These are phyloP conservation scores for Boletus reticuloceps DNA, from an alignment of 768 basidiomycete genomes.

Conservation along the genomic window DNA sequence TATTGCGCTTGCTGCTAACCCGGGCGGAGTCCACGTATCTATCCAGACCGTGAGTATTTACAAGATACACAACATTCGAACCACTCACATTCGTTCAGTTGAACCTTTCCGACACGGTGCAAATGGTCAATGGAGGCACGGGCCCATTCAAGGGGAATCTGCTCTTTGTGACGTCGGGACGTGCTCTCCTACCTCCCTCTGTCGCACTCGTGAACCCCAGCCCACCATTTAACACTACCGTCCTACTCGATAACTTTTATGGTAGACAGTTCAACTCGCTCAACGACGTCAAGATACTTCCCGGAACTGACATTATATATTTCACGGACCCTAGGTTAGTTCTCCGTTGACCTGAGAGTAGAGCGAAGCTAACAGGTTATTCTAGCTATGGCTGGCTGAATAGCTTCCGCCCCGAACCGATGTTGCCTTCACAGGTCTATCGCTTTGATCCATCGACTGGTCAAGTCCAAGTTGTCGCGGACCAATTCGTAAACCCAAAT, in stretches of 20 bases:
- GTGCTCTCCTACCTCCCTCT: slow-evolving; percentile 59
- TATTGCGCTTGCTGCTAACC: slow-evolving; percentile 35
- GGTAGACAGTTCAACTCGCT: slow-evolving; percentile 82
- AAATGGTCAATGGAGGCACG: slow-evolving; percentile 73
- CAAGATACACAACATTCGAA: not conserved
- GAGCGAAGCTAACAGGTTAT: not conserved
- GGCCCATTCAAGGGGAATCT: slow-evolving; percentile 59
- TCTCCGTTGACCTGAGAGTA: not conserved
- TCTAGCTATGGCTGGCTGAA: slow-evolving; percentile 62
- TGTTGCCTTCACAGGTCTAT: slow-evolving; percentile 75
- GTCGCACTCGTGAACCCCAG: slow-evolving; percentile 63
- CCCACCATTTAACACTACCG: slow-evolving; percentile 62
- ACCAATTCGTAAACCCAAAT: slow-evolving; percentile 71
- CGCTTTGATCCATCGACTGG: slow-evolving; percentile 65
- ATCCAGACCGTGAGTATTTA: slow-evolving; percentile 36
- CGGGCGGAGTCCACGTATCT: slow-evolving; percentile 45
- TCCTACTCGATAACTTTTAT: slow-evolving; percentile 75
- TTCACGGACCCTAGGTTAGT: slow-evolving; percentile 74
- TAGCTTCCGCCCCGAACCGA: slow-evolving; percentile 63
- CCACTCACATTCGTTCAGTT: slow-evolving; percentile 41
- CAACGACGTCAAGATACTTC: slow-evolving; percentile 77
- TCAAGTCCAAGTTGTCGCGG: slow-evolving; percentile 67
- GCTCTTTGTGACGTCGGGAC: slow-evolving; percentile 63
- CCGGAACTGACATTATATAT: slow-evolving; percentile 61
- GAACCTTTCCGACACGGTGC: slow-evolving; percentile 52